A percentile compares a stretch with the other conserved stretches of the same genome.
Conservation (phyloP, 2,329 filamentous ascomycete species). For the Ceratocystis ficicola region DNA sequence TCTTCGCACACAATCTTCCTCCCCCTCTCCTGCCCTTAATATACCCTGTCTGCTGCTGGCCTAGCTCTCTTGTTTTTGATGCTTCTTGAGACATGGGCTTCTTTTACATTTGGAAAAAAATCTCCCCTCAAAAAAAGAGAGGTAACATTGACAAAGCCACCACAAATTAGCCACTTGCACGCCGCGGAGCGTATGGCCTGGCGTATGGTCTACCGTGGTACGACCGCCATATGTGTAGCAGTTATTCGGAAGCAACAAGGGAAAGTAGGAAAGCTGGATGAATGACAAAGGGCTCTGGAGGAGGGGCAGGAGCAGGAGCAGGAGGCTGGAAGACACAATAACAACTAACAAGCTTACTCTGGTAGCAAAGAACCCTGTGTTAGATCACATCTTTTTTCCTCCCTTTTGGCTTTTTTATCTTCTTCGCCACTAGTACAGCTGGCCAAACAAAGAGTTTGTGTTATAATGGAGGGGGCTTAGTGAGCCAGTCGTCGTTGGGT, state of each 20-base stretch:
- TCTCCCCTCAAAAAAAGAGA: neutral
- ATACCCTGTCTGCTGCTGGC: too few species aligned
- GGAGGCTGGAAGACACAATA: slow-evolving; percentile 6
- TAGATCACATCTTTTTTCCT: neutral
- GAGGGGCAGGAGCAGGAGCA: neutral
- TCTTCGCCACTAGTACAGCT: neutral
- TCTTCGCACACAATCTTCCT: neutral
- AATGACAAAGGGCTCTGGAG: neutral
- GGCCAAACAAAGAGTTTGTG: neutral
- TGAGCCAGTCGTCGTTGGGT: too few species aligned
- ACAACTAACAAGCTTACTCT: neutral
- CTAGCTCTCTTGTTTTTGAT: too few species aligned
- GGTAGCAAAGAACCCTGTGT: neutral
- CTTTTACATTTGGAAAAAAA: neutral
- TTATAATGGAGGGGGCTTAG: neutral
- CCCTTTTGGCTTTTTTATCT: neutral
- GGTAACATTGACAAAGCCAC: neutral
- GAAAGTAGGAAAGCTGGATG: slow-evolving; percentile 5
- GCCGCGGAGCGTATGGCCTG: too few species aligned
- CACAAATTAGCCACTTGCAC: slow-evolving; percentile 3
- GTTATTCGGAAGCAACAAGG: neutral
- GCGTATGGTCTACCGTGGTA: too few species aligned
- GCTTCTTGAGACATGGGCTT: neutral
- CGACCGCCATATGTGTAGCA: neutral
- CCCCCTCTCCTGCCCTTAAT: too few species aligned